Conservation (phyloP, 148 eudicot species). For the Rhododendron molle region DNA sequence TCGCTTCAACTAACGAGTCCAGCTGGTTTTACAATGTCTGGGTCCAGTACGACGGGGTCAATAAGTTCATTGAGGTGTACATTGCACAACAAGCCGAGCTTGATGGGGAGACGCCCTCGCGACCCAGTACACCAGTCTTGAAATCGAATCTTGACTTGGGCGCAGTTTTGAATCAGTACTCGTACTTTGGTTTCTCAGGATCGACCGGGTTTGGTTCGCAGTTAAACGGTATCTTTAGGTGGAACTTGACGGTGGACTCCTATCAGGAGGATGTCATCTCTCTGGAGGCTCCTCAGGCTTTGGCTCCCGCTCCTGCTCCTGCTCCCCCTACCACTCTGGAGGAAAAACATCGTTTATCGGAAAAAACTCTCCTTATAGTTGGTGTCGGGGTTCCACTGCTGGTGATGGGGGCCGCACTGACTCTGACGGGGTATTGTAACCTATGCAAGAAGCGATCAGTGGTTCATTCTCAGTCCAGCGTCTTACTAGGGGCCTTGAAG, state of each 20-base stretch:
- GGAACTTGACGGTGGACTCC: constrained; percentile 68
- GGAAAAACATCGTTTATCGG: background rate
- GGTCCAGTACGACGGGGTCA: constrained; percentile 59
- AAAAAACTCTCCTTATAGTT: constrained; percentile 10
- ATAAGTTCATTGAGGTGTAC: constrained; percentile 44
- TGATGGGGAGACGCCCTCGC: constrained; percentile 11
- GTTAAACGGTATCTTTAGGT: constrained; percentile 67
- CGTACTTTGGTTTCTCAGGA: constrained; percentile 82
- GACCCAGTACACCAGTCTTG: constrained; percentile 64
- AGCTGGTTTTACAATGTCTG: constrained; percentile 51
- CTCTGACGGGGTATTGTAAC: constrained; percentile 5
- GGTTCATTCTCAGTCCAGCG: constrained; percentile 27
- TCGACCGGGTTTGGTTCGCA: constrained; percentile 48
- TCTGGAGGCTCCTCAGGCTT: too few relatives aligned
- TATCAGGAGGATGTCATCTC: background rate
- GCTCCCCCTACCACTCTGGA: background rate
- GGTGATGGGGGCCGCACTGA: constrained; percentile 7
- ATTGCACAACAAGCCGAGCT: constrained; percentile 16
- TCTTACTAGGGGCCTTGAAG: constrained; percentile 47
- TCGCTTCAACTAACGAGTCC: constrained; percentile 29
- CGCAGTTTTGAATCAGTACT: constrained; percentile 28
- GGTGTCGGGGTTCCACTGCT: constrained; percentile 20
- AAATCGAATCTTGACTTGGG: constrained; percentile 37
- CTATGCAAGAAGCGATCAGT: constrained; percentile 12
- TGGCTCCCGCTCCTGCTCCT: too few relatives aligned